phyloP scores from a whole-genome alignment of 805 yeast species.

The Starmerella vitae region DNA sequence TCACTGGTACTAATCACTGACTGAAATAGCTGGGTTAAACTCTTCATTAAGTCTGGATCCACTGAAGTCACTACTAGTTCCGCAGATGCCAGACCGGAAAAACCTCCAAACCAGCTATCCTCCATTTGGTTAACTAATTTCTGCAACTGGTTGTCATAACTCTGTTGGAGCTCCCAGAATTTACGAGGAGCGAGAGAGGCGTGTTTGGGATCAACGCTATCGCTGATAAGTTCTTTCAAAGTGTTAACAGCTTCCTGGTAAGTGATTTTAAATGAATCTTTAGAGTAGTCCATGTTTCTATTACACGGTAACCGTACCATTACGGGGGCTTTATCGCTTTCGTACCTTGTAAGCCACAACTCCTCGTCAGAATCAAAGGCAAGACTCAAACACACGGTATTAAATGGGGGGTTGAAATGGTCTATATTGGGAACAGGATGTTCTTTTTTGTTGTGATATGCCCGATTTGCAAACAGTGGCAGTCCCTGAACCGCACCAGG shows the following conservation, averaged over 20 bases:
- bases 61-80: too few species aligned
- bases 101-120: conserved; percentile 63
- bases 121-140: conserved; percentile 47
- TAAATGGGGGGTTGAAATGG: not conserved
- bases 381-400: conserved; percentile 5
- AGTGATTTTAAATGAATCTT: not conserved
- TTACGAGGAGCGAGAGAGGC: conserved; percentile 21
- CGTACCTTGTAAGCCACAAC: conserved; percentile 3
- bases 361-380: conserved; percentile 1
- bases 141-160: conserved; percentile 44
- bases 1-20: too few species aligned
- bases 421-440: not conserved
- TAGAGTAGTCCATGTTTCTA: not conserved
- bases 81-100: conserved; percentile 37
- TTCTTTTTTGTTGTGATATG: not conserved
- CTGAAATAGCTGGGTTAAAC: too few species aligned
- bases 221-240: not conserved
- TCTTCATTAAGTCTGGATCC: too few species aligned
- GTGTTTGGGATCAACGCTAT: not conserved
- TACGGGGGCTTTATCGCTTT: not conserved
- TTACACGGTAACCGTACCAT: conserved; percentile 2
- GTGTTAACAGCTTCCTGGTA: not conserved
- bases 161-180: conserved; percentile 70
- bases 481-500: not conserved
- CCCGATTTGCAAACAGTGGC: conserved; percentile 1